Evolutionary conservation across 2,329 filamentous ascomycete species (phyloP), one percentile per base, ranked within the genome.

Genomic region (Monilinia vaccinii-corymbosi): DNA sequence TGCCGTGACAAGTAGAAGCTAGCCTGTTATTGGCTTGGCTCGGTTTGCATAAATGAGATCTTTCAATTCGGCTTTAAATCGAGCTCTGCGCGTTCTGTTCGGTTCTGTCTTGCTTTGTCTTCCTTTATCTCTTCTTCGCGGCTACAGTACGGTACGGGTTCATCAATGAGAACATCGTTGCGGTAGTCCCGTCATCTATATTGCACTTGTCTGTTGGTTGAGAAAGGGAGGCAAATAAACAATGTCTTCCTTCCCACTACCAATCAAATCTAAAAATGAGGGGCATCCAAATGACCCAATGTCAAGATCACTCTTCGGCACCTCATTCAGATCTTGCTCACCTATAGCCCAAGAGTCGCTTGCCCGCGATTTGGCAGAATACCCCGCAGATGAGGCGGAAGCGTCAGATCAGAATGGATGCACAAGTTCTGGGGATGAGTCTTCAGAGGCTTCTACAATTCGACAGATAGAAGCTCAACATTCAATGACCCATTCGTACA

Each of bases 271-370:
- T 28, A 49, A 60, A 31, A 53, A 60, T 4, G 25, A 53, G 16
- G 46, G 48, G 10, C 31, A 38, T 32, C 56, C 62, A 32, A 59
- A 64, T 55, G 62, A 60, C 51, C 67, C 67, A 4, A 59, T 67
- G 58, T 55, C 61, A 65, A 73, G 72, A 60, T 73, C 65, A 64
- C 72, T 67, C 14, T 73, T 73, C 64, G 68, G 73, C 57, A 70
- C 70, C 42, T 78, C 77, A 7, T 84, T 84, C 71, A 75, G 76
- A 31, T 79, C 82, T 25, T 76, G 78, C 32, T 87, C 86, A n/a
- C 85, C 86, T 25, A 77, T 88, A 51, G 86, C 84, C 1, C 82
- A 87, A 63, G 81, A 82, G 34, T 81, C 82, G 38, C 77, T 91
- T 60, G 84, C 84, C 8, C 78, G 82, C 42, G 87, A 91, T 70